phyloP scores from a whole-genome alignment of 352 stramenopile species.

The Phytophthora cactorum region DNA sequence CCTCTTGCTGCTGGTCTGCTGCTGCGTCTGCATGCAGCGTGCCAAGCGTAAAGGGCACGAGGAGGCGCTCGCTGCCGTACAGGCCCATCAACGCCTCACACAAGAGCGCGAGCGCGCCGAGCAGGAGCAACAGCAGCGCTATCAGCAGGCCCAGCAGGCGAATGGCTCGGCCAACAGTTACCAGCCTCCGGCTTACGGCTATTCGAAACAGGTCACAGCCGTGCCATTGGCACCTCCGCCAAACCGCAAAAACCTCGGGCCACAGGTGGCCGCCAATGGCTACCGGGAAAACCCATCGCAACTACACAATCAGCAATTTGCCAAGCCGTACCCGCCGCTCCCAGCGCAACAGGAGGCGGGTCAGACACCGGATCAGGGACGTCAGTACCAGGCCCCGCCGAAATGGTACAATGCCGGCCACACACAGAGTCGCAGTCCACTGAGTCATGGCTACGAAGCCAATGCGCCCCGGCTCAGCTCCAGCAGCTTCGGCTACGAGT shows the following conservation, averaged over 20 bases:
- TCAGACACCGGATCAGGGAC: conserved; percentile 6
- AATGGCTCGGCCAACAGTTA: conserved; percentile 40
- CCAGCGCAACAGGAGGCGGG: conserved; percentile 20
- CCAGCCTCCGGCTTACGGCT: conserved; percentile 32
- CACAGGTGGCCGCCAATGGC: conserved; percentile 52
- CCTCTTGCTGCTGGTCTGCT: conserved; percentile 74
- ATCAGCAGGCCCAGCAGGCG: conserved; percentile 49
- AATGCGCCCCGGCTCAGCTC: conserved; percentile 32
- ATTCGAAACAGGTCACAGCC: conserved; percentile 40
- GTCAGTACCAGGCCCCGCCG: conserved; percentile 26
- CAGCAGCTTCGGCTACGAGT: conserved; percentile 19
- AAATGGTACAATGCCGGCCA: conserved; percentile 30
- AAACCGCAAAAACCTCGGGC: conserved; percentile 37
- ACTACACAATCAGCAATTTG: conserved; percentile 38
- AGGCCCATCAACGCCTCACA: conserved; percentile 56
- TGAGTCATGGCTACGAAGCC: conserved; percentile 29
- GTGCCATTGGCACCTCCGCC: conserved; percentile 32
- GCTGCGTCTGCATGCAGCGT: conserved; percentile 77
- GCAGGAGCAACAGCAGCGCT: conserved; percentile 51
- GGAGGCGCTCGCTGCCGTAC: conserved; percentile 65
- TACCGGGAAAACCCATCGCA: conserved; percentile 37
- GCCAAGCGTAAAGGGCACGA: conserved; percentile 81
- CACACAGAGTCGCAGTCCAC: conserved; percentile 6
- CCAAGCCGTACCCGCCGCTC: conserved; percentile 34
- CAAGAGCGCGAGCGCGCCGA: conserved; percentile 43